Base-by-base conservation (phyloP, 2,329 filamentous ascomycete genomes). In the Pleoardoris graminearum region DNA sequence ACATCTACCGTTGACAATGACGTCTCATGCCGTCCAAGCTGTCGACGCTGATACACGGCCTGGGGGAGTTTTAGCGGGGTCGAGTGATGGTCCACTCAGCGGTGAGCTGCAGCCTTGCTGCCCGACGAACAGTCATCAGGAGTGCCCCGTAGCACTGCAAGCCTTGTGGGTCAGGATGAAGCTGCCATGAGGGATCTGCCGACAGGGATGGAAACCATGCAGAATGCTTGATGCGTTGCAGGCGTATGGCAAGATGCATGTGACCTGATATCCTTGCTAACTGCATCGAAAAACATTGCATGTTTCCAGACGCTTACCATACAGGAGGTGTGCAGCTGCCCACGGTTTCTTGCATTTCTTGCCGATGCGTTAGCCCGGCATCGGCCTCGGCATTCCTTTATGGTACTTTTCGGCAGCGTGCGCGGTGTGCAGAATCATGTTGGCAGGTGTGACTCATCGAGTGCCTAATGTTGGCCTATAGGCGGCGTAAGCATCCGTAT, bases 141-240 rank as follows among this genome's bases (percentile, higher is more conserved):
- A 43, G 27, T 44, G 21, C 45, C 35, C 4, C n/a, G 38, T 45
- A 42, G 14, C 33, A 21, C 41, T 48, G 44, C 46, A 45, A 48
- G 51, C 39, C 46, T 35, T 51, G 49, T 51, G 43, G 49, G 44
- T 47, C 36, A 46, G 33, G 27, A 12, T 37, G 41, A 33, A 37
- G 33, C 16, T 35, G 46, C 51, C 46, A 54, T 50, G 51, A 53
- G 48, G 36, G 52, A 54, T 54, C 52, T 50, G 43, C 52, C 19
- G 25, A 22, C 48, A 54, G 32, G 48, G 52, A 54, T 46, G 7
- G 5, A 23, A 50, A 38, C 43, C 51, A 54, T 35, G 41, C 41
- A 50, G 51, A 47, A 42, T 45, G 35, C 30, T n/a, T n/a, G 23
- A 44, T 22, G 23, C 25, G 46, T 41, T 35, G 38, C 43, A 36